Evolutionary conservation across 192 early-diverging fungal genomes (phyloP).

Genomic region (Polychytrium aggregatum): DNA sequence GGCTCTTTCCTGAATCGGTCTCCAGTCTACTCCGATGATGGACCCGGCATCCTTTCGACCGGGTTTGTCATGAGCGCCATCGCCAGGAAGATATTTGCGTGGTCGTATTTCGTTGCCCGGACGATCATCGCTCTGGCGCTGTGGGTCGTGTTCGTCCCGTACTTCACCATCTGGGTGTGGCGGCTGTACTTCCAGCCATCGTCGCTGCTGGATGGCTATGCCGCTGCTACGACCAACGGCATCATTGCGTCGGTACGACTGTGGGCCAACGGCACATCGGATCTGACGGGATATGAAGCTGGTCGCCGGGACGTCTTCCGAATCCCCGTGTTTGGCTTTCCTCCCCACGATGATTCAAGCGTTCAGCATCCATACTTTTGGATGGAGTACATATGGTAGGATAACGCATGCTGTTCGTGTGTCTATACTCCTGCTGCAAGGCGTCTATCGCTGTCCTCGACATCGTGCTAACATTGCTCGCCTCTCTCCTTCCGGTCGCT

Average conservation of each 20-base stretch:
- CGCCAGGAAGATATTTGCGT: not conserved
- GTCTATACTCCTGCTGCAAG: not conserved
- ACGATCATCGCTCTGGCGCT: slow-evolving; percentile 51
- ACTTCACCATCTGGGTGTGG: slow-evolving; percentile 72
- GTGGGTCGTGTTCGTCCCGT: slow-evolving; percentile 78
- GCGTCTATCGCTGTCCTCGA: not conserved
- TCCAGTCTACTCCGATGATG: slow-evolving; percentile 24
- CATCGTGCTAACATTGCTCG: not conserved
- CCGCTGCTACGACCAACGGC: not conserved
- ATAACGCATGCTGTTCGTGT: not conserved
- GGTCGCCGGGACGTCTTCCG: not conserved
- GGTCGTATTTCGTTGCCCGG: slow-evolving; percentile 30
- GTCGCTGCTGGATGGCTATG: not conserved
- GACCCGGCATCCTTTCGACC: slow-evolving; percentile 17
- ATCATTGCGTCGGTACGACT: too few relatives aligned
- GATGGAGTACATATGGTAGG: too few relatives aligned
- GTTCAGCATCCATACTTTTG: not conserved
- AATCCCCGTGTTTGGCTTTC: not conserved
- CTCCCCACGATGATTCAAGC: not conserved
- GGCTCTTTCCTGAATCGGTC: not conserved
- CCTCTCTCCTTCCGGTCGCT: too few relatives aligned
- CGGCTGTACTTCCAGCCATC: slow-evolving; percentile 58
- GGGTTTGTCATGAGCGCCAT: slow-evolving; percentile 15
- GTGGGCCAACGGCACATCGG: not conserved
- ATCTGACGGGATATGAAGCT: too few relatives aligned